Evolutionary conservation across 2,329 filamentous ascomycete species (phyloP).

Genomic region (Paradendryphiella salina): DNA sequence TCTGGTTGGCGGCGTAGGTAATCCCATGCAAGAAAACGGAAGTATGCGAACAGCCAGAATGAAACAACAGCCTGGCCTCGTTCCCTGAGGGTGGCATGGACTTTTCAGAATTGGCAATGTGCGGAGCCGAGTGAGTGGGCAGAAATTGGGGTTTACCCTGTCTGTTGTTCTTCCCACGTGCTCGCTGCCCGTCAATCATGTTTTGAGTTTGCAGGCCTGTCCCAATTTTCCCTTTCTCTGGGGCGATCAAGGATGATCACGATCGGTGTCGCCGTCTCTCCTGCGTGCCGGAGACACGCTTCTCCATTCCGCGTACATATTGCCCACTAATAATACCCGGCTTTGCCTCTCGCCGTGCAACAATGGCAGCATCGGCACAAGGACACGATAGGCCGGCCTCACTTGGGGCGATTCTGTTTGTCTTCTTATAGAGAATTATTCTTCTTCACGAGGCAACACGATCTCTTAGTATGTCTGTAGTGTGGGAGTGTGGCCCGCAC

Average conservation of each 20-base stretch:
- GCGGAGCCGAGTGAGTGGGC: too few species aligned
- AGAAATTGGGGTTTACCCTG: too few species aligned
- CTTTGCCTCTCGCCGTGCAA: background rate
- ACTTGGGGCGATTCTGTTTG: background rate
- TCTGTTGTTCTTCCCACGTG: too few species aligned
- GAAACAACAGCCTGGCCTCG: too few species aligned
- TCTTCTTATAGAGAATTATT: too few species aligned
- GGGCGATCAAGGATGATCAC: background rate
- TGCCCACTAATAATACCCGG: background rate
- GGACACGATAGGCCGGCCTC: background rate
- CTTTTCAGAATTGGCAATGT: too few species aligned
- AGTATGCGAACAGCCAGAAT: too few species aligned
- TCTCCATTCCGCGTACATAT: background rate
- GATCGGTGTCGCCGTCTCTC: background rate
- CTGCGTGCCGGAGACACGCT: background rate
- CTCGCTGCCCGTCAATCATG: too few species aligned
- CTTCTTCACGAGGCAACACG: too few species aligned
- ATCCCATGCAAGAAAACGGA: background rate
- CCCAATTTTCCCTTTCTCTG: background rate
- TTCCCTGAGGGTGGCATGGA: too few species aligned
- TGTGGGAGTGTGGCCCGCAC: background rate
- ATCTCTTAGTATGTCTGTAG: too few species aligned
- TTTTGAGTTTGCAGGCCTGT: background rate
- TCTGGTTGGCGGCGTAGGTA: background rate
- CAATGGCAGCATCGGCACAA: background rate